phyloP scores from a whole-genome alignment of 164 flowering plant genomes.

The Akebia trifoliata region DNA sequence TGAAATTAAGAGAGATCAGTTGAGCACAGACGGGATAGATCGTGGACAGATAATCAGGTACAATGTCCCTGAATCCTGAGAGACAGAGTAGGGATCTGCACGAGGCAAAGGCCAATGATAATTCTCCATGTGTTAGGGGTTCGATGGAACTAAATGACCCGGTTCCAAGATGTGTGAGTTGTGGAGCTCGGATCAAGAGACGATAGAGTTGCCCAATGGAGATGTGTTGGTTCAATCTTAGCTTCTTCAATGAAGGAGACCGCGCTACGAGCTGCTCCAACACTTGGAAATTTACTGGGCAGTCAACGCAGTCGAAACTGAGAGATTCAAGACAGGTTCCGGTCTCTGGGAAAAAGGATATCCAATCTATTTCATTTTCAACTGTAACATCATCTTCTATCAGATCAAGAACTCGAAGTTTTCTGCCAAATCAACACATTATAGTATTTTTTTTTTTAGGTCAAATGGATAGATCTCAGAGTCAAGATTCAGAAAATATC shows the following conservation, averaged over 20 bases:
- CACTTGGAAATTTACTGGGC: conserved; percentile 50
- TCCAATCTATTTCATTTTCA: conserved; percentile 86
- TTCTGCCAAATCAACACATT: conserved; percentile 35
- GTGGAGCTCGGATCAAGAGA: conserved; percentile 71
- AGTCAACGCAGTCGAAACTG: conserved; percentile 70
- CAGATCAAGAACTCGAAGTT: conserved; percentile 74
- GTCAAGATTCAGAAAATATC: conserved; percentile 2
- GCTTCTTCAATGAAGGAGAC: conserved; percentile 67
- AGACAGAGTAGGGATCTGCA: conserved; percentile 62
- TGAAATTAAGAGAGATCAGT: conserved; percentile 70
- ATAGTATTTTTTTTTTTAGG: not conserved
- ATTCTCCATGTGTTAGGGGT: conserved; percentile 32
- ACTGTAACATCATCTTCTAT: conserved; percentile 57
- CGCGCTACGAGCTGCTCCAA: conserved; percentile 65
- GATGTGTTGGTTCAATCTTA: conserved; percentile 50
- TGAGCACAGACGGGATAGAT: conserved; percentile 68
- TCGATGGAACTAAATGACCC: conserved; percentile 59
- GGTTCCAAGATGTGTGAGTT: conserved; percentile 82
- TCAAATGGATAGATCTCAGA: conserved; percentile 3
- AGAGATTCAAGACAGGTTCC: conserved; percentile 65
- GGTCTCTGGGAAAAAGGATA: conserved; percentile 69
- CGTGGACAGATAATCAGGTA: conserved; percentile 49
- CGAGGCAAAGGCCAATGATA: conserved; percentile 51
- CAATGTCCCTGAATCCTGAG: conserved; percentile 76
- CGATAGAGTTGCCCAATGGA: conserved; percentile 54